Base-by-base conservation (phyloP, 2,329 filamentous ascomycete genomes). In the Hypoxylon sp. region DNA sequence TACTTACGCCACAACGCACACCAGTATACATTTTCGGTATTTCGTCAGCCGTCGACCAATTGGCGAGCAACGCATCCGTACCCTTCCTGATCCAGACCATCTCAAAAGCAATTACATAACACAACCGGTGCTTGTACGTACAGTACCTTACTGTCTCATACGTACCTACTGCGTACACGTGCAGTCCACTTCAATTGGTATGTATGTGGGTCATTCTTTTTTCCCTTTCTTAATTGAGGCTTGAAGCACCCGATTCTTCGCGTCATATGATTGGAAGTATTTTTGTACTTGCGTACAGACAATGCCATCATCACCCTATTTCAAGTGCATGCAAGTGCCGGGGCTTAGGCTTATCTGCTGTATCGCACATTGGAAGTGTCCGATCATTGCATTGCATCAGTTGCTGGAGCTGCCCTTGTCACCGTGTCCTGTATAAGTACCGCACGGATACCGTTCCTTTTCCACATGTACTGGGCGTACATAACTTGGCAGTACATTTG, bases 251-350 rank as follows among this genome's bases (percentile, higher is more conserved):
- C 65, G 68, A 68, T 55, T 64, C 61, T 64, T 60, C 65, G 46
- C 59, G 68, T 71, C 68, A 71, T 71, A 59, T 68, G 68, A 71
- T 59, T 68, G 62, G 40, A 68, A 60, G 65, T 63, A 61, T 60
- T 68, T 59, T 61, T 64, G 69, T 69, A 69, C 51, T 59, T n/a
- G 55, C 55, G 30, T 55, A 66, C 68, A 66, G 64, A 69, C 66
- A 71, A 71, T 71, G 69, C 69, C 69, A 71, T 71, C 69, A 71
- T 71, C 69, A 71, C 62, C 69, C 66, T 69, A 71, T 69, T 48
- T 63, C 56, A 40, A 44, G 61, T 44, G 55, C 62, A 68, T 68
- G 68, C 68, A 66, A 68, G 68, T 68, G 68, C 62, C 51, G 62
- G 58, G 58, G 25, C 25, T 27, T 27, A 27, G 25, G 58, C 54